phyloP scores from a whole-genome alignment of 108 stramenopile genomes.

The Nitzschia sp. region DNA sequence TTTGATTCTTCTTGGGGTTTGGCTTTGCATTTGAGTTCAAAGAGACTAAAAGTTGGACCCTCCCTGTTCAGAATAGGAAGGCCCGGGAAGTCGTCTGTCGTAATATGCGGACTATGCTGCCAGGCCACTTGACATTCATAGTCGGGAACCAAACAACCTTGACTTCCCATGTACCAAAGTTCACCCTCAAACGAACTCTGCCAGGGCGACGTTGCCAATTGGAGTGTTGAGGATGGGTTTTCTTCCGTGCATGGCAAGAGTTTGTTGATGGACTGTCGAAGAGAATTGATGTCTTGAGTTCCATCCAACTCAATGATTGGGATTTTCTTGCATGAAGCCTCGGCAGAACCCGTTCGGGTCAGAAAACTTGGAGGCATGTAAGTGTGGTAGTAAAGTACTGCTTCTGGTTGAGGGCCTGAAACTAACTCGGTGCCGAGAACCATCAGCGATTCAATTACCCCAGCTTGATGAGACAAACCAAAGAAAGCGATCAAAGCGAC shows the following conservation, averaged over 20 bases:
- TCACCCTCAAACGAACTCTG: background rate
- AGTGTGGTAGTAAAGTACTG: slow-evolving; percentile 61
- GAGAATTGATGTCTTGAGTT: slow-evolving; percentile 21
- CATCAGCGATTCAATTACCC: slow-evolving; percentile 50
- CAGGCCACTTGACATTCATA: slow-evolving; percentile 18
- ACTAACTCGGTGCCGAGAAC: slow-evolving; percentile 2
- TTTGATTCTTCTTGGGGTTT: background rate
- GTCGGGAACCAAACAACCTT: slow-evolving; percentile 9
- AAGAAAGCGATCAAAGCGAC: slow-evolving; percentile 55
- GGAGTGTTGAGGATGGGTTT: background rate
- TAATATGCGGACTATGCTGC: slow-evolving; percentile 43
- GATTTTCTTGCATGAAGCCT: background rate
- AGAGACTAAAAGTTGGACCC: slow-evolving; percentile 42
- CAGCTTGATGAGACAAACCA: slow-evolving; percentile 74
- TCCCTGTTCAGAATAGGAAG: slow-evolving; percentile 27
- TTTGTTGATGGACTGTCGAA: slow-evolving; percentile 11
- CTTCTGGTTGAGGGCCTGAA: slow-evolving; percentile 7
- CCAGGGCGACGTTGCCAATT: slow-evolving; percentile 1
- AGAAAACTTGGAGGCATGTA: slow-evolving; percentile 84
- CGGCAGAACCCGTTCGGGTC: slow-evolving; percentile 18
- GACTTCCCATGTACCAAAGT: slow-evolving; percentile 15
- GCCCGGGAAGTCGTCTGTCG: slow-evolving; percentile 70
- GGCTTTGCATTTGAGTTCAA: slow-evolving; percentile 45
- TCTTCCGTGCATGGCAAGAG: background rate
- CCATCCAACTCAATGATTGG: slow-evolving; percentile 17